Evolutionary conservation across 225 moss, liverwort and hornwort genomes (phyloP), one percentile per base, ranked within the genome.

Genomic region (Polytrichum commune): DNA sequence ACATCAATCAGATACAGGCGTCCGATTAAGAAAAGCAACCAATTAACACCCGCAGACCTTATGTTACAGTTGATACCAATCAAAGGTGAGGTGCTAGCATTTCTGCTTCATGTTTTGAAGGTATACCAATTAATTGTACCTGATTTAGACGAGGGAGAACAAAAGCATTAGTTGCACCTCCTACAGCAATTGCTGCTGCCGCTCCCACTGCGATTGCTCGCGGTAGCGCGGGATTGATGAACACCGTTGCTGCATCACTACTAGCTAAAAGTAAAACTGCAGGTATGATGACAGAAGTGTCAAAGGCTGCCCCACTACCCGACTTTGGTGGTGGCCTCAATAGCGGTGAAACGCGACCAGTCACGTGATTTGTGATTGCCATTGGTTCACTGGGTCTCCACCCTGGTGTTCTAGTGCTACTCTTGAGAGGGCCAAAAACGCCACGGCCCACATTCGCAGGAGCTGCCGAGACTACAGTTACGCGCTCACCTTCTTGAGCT

Each of bases 331-430:
- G 98, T 46, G 98, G 91, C 23, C 93, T 84, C 23, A 76, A 82
- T 25, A 98, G 89, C 35, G 75, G 74, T 18, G 87, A 83, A 30
- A 90, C 83, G 24, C 87, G 87, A 29, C 91, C 90, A 27, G 95
- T 95, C 22, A 77, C 79, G 64, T 98, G 98, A 79, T 95, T 98
- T 26, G 89, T 89, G 68, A 98, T 65, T 46, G 90, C 72, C 95
- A 98, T 95, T 0, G 98, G 95, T 53, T 98, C 98, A 76, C 88
- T 80, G 27, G 98, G 79, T 79, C 84, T 80, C 89, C 91, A 91
- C 35, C 98, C 98, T 27, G 98, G 95, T 19, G 87, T 71, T 73
- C 98, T 85, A 29, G 95, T 77, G 77, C 76, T 95, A 65, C 80
- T 83, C 54, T 90, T 87, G 0, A 98, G 73, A 55, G 95, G 95